Conservation (phyloP, 139 green algal species). For the Chlamydomonas urium region DNA sequence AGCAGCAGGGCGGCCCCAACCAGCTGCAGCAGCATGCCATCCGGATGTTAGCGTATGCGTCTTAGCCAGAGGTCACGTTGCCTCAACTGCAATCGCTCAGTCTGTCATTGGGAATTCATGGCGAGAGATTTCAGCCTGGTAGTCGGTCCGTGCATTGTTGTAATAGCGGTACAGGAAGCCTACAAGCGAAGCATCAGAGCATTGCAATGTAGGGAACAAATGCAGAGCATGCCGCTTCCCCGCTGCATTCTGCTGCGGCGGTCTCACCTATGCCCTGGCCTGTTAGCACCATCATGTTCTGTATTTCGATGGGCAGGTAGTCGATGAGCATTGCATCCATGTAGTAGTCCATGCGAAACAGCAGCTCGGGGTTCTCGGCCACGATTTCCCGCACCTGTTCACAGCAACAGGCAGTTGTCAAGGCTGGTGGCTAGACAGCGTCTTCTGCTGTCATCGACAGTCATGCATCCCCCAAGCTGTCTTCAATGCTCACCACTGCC, state of each 20-base stretch:
- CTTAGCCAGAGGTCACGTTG: too few species aligned
- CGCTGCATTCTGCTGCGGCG: too few species aligned
- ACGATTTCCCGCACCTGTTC: slow-evolving; percentile 20
- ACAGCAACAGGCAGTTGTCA: too few species aligned
- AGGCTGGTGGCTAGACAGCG: too few species aligned
- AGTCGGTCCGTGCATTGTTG: slow-evolving; percentile 3
- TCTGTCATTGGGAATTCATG: slow-evolving; percentile 6
- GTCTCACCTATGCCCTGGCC: slow-evolving; percentile 13
- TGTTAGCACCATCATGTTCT: slow-evolving; percentile 27
- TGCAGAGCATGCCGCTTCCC: too few species aligned
- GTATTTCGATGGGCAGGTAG: slow-evolving; percentile 48
- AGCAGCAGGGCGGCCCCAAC: too few species aligned
- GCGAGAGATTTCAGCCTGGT: neutral
- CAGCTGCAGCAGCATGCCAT: too few species aligned
- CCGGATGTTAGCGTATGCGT: too few species aligned
- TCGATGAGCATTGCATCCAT: slow-evolving; percentile 23
- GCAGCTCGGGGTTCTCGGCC: slow-evolving; percentile 37
- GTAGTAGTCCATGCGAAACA: slow-evolving; percentile 48
- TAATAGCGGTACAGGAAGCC: slow-evolving; percentile 12
- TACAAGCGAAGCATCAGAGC: too few species aligned
- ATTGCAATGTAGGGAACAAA: too few species aligned
- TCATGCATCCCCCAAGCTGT: neutral
- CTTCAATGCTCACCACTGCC: neutral
- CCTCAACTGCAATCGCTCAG: too few species aligned
- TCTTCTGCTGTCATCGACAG: too few species aligned